Base-by-base conservation (phyloP, 106 monocot genomes). In the Apostasia shenzhenica region DNA sequence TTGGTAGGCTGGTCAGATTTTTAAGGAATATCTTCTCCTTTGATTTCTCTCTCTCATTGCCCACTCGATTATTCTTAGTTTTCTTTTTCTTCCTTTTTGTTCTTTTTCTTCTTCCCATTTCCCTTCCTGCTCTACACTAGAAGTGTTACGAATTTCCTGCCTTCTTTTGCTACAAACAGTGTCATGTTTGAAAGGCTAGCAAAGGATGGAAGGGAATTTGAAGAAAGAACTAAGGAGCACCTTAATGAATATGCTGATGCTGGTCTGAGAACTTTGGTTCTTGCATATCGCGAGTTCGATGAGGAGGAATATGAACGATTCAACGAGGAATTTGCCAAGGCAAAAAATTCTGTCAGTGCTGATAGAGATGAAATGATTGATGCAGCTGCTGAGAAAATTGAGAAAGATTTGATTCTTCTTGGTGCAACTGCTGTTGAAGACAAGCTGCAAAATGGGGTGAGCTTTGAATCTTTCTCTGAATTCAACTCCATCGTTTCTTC, bases 371-470 rank as follows among this genome's bases (percentile, higher is more conserved):
- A 92, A 46, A 99, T 83, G 65, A 79, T 99, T 48, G 95, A 97
- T 61, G 81, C 70, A 72, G 92, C 79, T 43, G 82, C 87, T 5
- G 89, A 92, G 54, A 74, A 60, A 54, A 83, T 99, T 11, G 97
- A 99, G 75, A 82, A 76, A 62, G 75, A 90, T 84, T 72, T 99
- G 56, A 83, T 92, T 76, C 84, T 92, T 87, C 89, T 92, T 67
- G 97, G 92, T 63, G 84, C 92, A 8, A 99, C 97, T 2, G 97
- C 97, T 74, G 97, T 99, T 44, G 97, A 99, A 68, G 97, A 99
- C 76, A 99, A 92, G 66, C 77, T 99, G 54, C 97, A 99, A 70
- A 80, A 85, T 81, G 97, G 97, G 85, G 97, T 95, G 54, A 38
- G 82, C 72, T n/a, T 8, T 55, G 58, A 38, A 57, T 51, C 66